These are phyloP conservation scores for Apiotrichum domesticum DNA, from an alignment of 1,284 basidiomycete genomes.

Conservation along the genomic window DNA sequence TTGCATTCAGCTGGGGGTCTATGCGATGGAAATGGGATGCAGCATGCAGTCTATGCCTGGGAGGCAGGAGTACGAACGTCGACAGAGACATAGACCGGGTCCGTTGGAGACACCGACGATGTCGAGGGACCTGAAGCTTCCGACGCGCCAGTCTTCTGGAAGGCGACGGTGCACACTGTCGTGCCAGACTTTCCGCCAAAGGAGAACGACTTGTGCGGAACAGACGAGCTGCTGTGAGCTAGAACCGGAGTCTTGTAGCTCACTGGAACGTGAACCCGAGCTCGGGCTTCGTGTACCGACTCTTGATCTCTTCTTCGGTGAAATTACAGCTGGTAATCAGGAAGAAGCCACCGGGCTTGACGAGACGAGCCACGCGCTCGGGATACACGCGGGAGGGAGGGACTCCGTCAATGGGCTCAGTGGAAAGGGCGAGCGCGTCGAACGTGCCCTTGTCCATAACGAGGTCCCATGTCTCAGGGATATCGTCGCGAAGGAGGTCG, in stretches of 20 bases:
- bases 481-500: slow-evolving; percentile 37
- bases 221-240: slow-evolving; percentile 33
- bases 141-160: slow-evolving; percentile 25
- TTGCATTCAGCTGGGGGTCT: neutral
- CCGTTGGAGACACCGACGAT: neutral
- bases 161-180: slow-evolving; percentile 45
- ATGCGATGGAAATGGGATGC: neutral
- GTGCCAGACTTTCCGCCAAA: slow-evolving; percentile 45
- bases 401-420: slow-evolving; percentile 27
- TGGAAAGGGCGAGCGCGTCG: slow-evolving; percentile 42
- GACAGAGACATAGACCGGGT: slow-evolving; percentile 23
- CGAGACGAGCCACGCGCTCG: slow-evolving; percentile 36
- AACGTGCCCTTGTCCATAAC: slow-evolving; percentile 48
- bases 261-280: slow-evolving; percentile 38
- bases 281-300: slow-evolving; percentile 31
- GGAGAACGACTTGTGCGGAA: slow-evolving; percentile 43
- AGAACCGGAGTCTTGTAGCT: slow-evolving; percentile 5
- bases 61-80: slow-evolving; percentile 22
- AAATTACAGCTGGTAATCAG: slow-evolving; percentile 49
- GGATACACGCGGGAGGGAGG: slow-evolving; percentile 44
- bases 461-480: slow-evolving; percentile 42
- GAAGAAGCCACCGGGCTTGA: slow-evolving; percentile 42
- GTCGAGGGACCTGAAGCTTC: neutral
- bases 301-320: slow-evolving; percentile 45
- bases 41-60: neutral